These are phyloP conservation scores for Globisporangium nunn DNA, from an alignment of 352 stramenopile species.

Conservation along the genomic window DNA sequence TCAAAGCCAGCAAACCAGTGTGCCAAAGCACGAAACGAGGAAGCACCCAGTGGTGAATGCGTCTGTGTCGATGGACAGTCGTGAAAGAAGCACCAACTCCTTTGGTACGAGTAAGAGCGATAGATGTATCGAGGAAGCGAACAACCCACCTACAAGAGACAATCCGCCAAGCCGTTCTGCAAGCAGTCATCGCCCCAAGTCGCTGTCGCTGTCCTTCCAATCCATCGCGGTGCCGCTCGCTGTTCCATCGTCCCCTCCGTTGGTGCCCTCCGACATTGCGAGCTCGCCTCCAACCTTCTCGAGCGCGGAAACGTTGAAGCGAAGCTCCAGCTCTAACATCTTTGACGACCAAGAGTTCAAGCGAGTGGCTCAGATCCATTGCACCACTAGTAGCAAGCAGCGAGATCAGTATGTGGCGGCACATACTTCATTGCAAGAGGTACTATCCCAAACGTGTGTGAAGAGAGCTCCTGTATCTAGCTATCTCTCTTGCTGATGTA, in stretches of 20 bases:
- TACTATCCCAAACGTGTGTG: background rate
- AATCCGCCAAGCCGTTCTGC: background rate
- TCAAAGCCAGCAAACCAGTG: constrained; percentile 9
- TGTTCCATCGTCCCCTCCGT: background rate
- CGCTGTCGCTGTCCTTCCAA: background rate
- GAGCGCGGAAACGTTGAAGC: background rate
- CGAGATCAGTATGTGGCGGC: background rate
- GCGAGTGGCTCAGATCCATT: constrained; percentile 1
- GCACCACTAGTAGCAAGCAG: background rate
- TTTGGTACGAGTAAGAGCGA: background rate
- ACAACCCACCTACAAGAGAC: background rate
- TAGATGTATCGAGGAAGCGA: background rate
- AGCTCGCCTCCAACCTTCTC: background rate
- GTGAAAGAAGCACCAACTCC: background rate
- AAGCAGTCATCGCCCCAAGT: background rate
- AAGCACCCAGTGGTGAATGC: background rate
- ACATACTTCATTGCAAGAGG: background rate
- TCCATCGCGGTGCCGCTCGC: background rate
- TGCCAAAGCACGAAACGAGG: background rate
- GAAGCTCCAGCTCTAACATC: background rate
- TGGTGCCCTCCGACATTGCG: background rate
- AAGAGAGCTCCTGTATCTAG: background rate
- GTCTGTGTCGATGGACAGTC: background rate
- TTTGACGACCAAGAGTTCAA: background rate
- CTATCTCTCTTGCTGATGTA: background rate